Evolutionary conservation across 331 rosid genomes (phyloP), one percentile per base, ranked within the genome.

Genomic region (Phaseolus coccineus): DNA sequence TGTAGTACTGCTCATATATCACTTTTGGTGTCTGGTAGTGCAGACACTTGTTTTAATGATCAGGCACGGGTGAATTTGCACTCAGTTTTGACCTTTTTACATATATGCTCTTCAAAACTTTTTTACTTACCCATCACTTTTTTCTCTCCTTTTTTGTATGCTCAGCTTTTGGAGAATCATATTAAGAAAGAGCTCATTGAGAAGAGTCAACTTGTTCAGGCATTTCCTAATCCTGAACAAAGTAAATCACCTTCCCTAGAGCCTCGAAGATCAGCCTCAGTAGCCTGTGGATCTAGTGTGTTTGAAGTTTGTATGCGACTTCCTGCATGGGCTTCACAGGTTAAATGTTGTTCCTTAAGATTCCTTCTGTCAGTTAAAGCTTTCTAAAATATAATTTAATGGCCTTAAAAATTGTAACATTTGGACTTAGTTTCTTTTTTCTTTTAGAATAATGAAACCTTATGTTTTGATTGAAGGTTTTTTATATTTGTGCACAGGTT

Each of bases 321-420:
- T 83, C 97, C 98, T 71, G 84, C 87, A 46, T 94, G 97, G 98
- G 97, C 93, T 59, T 89, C 94, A 71, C 96, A 92, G 97, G 98
- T 94, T 63, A 62, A 70, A 4, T 46, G 19, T 69, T 75, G 71
- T 56, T 63, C 74, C 64, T 77, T 51, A 19, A 35, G 73, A 73
- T 76, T 80, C 62, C 56, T 74, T 79, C 47, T 74, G 71, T 77
- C 69, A 25, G 57, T 42, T 81, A 11, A 73, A 30, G 28, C 58
- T 77, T 52, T 77, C 4, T 19, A 52, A 61, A 27, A 24, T 33
- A 56, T 52, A 28, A 50, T n/a, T 37, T 5, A 3, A 6, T 13
- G 50, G 19, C 13, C 33, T 19, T 39, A 63, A 62, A 75, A 70
- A n/a, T 19, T 62, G 16, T 39, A 47, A 50, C n/a, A 63, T 64